Base-by-base conservation (phyloP, 192 early-diverging fungal genomes). In the Dissophora globulifera region DNA sequence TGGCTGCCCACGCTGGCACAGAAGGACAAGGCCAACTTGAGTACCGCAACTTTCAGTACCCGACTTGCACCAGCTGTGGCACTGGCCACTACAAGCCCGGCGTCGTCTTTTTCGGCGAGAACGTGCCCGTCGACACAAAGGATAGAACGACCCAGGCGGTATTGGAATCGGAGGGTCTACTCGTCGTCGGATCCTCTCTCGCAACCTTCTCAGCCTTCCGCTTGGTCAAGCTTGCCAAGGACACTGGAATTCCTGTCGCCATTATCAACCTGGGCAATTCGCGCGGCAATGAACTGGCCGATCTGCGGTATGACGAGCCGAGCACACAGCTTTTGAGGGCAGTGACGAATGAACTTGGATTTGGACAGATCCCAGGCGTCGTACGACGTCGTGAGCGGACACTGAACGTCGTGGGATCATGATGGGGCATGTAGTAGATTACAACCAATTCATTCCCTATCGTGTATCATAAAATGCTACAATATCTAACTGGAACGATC, bases 41-140 rank as follows among this genome's bases (percentile, higher is more conserved):
- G 17, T 94, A 92, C 67, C 74, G 81, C 31, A 60, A 81, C 22
- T 98, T 95, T 48, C 43, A 78, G 11, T 94, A 93, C 41, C 94
- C 94, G 13, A 58, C 68, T 7, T 98, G 96, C 62, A 49, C 52
- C 15, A 53, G 61, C 15, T 98, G 96, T 63, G 65, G 68, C 23
- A 72, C 64, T 0, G 89, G 88, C 20, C 63, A 91, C 22, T 86
- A 86, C 54, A 93, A 93, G 69, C 92, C 92, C 22, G 88, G 83
- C 2, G 92, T 96, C 17, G 86, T 96, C 11, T 96, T 96, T 58
- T 97, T 97, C 85, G 94, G 94, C 12, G 96, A 94, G 62, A 95
- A 93, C 63, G 91, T 96, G 41, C 75, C 80, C 0, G 40, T 48
- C 16, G 26, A 58, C 0, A 82, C 89, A n/a, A 87, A 88, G 26